These are phyloP conservation scores for Pharus latifolius DNA, from an alignment of 176 grass and related monocot species.

Conservation along the genomic window DNA sequence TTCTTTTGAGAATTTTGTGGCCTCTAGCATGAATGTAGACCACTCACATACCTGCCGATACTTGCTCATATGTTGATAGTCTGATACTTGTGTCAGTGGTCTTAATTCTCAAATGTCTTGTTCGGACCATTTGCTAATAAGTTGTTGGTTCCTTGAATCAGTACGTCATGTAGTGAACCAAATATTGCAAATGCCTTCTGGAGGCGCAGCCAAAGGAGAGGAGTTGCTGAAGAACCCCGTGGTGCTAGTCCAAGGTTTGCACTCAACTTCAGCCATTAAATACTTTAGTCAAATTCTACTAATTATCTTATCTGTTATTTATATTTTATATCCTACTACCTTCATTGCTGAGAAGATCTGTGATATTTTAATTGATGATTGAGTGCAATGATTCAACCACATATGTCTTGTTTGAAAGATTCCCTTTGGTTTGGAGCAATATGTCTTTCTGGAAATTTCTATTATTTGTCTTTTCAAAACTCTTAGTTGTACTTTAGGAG, in stretches of 20 bases:
- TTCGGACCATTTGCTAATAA: slow-evolving; percentile 29
- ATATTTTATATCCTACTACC: neutral
- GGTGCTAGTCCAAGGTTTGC: slow-evolving; percentile 81
- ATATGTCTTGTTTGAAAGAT: slow-evolving; percentile 8
- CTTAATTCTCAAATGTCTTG: slow-evolving; percentile 16
- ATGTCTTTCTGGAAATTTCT: slow-evolving; percentile 2
- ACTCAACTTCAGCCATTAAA: neutral
- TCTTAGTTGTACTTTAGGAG: too few relatives aligned
- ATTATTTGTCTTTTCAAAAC: slow-evolving; percentile 1
- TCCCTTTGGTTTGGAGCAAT: neutral
- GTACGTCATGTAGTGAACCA: slow-evolving; percentile 93
- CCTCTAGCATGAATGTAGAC: too few relatives aligned
- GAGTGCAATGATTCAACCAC: neutral
- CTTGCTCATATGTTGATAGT: too few relatives aligned
- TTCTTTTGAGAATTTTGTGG: too few relatives aligned
- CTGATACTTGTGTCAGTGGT: slow-evolving; percentile 7
- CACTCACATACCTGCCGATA: too few relatives aligned
- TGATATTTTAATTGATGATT: neutral
- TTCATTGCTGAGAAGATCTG: neutral
- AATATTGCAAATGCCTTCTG: slow-evolving; percentile 88
- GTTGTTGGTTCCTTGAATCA: slow-evolving; percentile 21
- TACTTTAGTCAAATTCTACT: neutral
- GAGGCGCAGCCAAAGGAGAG: slow-evolving; percentile 69
- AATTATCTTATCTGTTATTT: neutral
- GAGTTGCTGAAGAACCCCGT: slow-evolving; percentile 64